Evolutionary conservation across 2,329 filamentous ascomycete genomes (phyloP).

Genomic region (Nemania sp.): DNA sequence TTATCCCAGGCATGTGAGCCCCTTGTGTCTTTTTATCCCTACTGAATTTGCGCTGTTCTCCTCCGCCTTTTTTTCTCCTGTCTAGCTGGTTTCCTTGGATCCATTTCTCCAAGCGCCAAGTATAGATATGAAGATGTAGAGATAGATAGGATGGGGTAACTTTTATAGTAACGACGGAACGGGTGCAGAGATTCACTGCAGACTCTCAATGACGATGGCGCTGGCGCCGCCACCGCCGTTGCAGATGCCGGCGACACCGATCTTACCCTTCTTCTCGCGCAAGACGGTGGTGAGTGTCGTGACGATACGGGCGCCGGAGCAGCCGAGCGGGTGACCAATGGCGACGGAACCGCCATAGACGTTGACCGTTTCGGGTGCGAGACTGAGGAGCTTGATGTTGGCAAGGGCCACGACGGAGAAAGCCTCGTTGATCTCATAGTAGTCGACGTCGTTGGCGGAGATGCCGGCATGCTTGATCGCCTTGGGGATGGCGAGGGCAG

Average conservation of each 20-base stretch:
- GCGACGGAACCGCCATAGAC: conserved; percentile 93
- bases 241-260: conserved; percentile 94
- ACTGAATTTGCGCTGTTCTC: neutral
- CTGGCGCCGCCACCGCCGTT: conserved; percentile 97
- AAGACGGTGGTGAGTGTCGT: conserved; percentile 88
- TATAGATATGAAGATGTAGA: neutral
- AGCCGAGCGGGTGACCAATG: conserved; percentile 92
- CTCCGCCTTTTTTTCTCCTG: conserved; percentile 2
- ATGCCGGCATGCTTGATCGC: conserved; percentile 93
- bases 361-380: conserved; percentile 88
- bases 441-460: conserved; percentile 77
- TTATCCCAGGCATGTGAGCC: neutral
- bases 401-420: conserved; percentile 96
- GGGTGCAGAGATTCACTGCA: conserved; percentile 38
- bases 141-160: neutral
- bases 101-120: neutral
- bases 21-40: neutral
- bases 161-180: conserved; percentile 19
- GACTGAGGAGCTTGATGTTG: conserved; percentile 87
- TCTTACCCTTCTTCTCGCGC: conserved; percentile 88
- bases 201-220: conserved; percentile 84
- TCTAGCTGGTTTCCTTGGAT: conserved; percentile 2
- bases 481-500: conserved; percentile 93
- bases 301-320: conserved; percentile 90
- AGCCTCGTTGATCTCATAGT: conserved; percentile 99